These are phyloP conservation scores for Ustilago loliicola DNA, from an alignment of 1,284 basidiomycete genomes.

Conservation along the genomic window DNA sequence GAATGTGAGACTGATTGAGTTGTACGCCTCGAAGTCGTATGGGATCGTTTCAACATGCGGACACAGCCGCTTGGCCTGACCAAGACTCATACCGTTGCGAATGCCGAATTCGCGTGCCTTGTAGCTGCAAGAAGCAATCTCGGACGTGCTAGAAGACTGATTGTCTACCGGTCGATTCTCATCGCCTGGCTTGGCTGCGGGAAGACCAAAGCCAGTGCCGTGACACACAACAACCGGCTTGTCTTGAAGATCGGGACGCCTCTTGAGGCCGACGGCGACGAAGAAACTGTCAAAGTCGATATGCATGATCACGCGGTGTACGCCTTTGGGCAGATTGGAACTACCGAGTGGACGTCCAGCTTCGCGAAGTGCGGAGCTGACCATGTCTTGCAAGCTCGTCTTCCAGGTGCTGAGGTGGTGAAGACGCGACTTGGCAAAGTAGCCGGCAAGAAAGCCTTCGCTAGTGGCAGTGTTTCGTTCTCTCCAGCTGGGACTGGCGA, in stretches of 20 bases:
- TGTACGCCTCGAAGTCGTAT: conserved; percentile 81
- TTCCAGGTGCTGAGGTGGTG: conserved; percentile 95
- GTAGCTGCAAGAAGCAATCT: conserved; percentile 94
- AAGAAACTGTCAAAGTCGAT: conserved; percentile 92
- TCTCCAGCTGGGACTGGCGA: conserved; percentile 76
- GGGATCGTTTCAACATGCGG: conserved; percentile 80
- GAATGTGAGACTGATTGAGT: conserved; percentile 80
- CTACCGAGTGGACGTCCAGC: conserved; percentile 80
- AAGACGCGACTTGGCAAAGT: conserved; percentile 89
- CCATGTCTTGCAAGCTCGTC: conserved; percentile 84
- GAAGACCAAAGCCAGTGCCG: conserved; percentile 72
- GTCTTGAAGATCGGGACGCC: conserved; percentile 55
- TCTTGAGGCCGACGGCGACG: conserved; percentile 73
- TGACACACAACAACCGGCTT: conserved; percentile 94
- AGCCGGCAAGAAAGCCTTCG: conserved; percentile 85
- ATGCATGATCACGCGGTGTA: conserved; percentile 69
- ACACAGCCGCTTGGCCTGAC: conserved; percentile 63
- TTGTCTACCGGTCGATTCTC: conserved; percentile 38
- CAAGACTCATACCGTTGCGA: conserved; percentile 91
- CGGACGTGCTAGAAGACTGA: conserved; percentile 71
- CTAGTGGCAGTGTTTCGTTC: conserved; percentile 86
- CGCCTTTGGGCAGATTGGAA: conserved; percentile 63
- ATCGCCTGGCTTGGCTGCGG: conserved; percentile 29
- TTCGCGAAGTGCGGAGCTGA: conserved; percentile 74
- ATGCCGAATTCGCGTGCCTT: conserved; percentile 90